A percentile compares a stretch with the other conserved stretches of the same genome.
Evolutionary conservation across 1,284 basidiomycete genomes (phyloP).

Genomic region (Trametes pubescens): DNA sequence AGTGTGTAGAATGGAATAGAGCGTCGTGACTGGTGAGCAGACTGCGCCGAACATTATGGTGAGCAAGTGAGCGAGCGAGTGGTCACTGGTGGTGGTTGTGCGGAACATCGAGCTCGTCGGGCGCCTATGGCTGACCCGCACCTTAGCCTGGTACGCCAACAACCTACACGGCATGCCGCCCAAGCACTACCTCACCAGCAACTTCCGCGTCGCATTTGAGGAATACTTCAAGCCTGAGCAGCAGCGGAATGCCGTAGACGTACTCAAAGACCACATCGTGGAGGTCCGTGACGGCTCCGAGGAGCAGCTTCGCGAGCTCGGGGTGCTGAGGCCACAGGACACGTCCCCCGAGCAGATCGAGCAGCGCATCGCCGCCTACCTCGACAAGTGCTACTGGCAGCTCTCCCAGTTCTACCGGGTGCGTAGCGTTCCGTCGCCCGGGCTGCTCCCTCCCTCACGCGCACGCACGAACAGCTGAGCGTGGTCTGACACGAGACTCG

Average conservation of each 20-base stretch:
- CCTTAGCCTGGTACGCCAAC: background rate
- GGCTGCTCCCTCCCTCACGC: constrained; percentile 17
- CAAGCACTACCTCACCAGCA: constrained; percentile 34
- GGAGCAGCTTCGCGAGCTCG: constrained; percentile 35
- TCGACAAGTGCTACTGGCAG: constrained; percentile 41
- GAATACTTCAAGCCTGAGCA: constrained; percentile 33
- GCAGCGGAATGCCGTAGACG: constrained; percentile 35
- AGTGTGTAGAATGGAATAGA: background rate
- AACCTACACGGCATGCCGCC: constrained; percentile 22
- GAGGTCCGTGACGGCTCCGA: constrained; percentile 36
- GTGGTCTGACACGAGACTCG: constrained; percentile 24
- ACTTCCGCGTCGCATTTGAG: constrained; percentile 36
- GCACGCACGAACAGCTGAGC: constrained; percentile 13
- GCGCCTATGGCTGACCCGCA: constrained; percentile 4
- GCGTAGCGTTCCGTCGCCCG: constrained; percentile 11
- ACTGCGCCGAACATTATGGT: background rate
- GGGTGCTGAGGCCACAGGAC: constrained; percentile 34
- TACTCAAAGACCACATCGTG: constrained; percentile 31
- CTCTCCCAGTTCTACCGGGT: constrained; percentile 37
- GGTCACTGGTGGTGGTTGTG: constrained; percentile 11
- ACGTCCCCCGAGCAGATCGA: constrained; percentile 30
- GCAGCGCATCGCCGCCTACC: constrained; percentile 30
- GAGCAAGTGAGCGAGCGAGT: too few relatives aligned
- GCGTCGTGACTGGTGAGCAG: background rate
- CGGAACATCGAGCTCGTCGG: constrained; percentile 4